Base-by-base conservation (phyloP, 2,329 filamentous ascomycete genomes). In the Ceratocystis ficicola region DNA sequence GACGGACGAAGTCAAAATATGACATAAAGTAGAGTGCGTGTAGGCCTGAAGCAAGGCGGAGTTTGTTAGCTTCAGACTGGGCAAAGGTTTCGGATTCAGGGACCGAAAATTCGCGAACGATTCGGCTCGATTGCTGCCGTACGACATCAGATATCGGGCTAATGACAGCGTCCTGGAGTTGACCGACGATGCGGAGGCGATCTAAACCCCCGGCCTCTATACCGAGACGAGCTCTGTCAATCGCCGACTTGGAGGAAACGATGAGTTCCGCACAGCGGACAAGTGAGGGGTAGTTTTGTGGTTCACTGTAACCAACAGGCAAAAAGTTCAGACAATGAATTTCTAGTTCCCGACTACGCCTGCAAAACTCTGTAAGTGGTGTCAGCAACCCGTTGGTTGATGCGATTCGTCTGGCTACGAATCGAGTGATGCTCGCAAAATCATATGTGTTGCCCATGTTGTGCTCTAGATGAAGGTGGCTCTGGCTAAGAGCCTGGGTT, bases 321-420 rank as follows among this genome's bases (percentile, higher is more conserved):
- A 41, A 80, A 4, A 89, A 78, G 74, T 95, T 91, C 0, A 83
- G 78, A 72, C 95, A 82, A 73, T 95, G 89, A n/a, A 88, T 82
- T 73, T 97, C 90, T 10, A 99, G 81, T 76, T 95, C 90, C 57
- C 92, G 80, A 0, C 90, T 91, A 2, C 97, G 78, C 72, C 88
- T 87, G 52, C 97, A 79, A 72, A 88, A 92, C 63, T 93, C 81
- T 55, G 84, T 86, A 12, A 95, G 88, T 0, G 87, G 84, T 55
- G 92, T 79, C 1, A 88, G 88, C 1, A 97, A 78, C 68, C 85
- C 83, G 68, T 96, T 79, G 0, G 92, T 90, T 71, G 89, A 84
- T 81, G 90, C 90, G 32, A 96, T 81, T 10, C 91, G 83, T 71
- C 88, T 83, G 1, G 90, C 88, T 10, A 90, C 89, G 10, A 64